Evolutionary conservation across 2,329 filamentous ascomycete genomes (phyloP).

Genomic region (Capronia americana): DNA sequence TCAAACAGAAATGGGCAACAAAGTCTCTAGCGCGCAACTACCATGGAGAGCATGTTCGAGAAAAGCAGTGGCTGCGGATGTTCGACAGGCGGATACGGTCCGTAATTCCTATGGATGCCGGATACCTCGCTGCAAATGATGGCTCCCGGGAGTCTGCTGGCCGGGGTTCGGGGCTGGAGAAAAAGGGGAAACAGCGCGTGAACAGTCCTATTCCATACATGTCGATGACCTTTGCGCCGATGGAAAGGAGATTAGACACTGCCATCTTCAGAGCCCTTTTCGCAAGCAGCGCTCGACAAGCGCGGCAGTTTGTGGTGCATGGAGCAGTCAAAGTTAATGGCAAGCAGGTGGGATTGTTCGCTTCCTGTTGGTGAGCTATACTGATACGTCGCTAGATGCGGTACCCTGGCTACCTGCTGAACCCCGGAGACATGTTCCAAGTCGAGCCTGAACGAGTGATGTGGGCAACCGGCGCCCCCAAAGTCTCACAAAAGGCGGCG

Average conservation of each 20-base stretch:
- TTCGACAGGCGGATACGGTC: conserved; percentile 81
- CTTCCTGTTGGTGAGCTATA: background rate
- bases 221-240: conserved; percentile 92
- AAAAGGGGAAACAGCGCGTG: conserved; percentile 14
- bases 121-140: conserved; percentile 79
- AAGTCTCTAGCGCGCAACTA: conserved; percentile 85
- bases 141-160: conserved; percentile 84
- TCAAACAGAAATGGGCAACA: conserved; percentile 97
- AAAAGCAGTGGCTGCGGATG: conserved; percentile 92
- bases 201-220: conserved; percentile 72
- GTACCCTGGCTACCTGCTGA: conserved; percentile 89
- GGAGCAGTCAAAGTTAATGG: conserved; percentile 95
- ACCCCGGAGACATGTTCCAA: conserved; percentile 98
- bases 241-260: conserved; percentile 91
- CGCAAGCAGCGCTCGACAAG: conserved; percentile 89
- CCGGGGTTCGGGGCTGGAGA: conserved; percentile 74
- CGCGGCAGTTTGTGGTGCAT: conserved; percentile 91
- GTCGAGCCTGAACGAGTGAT: conserved; percentile 89
- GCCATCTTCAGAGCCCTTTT: conserved; percentile 93
- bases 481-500: conserved; percentile 49
- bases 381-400: conserved; percentile 71
- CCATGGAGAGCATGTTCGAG: conserved; percentile 92
- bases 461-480: conserved; percentile 80
- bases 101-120: conserved; percentile 83
- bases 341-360: conserved; percentile 71